Evolutionary conservation across 306 rosid genomes (phyloP), one percentile per base, ranked within the genome.

Genomic region (Vachellia collinsii): DNA sequence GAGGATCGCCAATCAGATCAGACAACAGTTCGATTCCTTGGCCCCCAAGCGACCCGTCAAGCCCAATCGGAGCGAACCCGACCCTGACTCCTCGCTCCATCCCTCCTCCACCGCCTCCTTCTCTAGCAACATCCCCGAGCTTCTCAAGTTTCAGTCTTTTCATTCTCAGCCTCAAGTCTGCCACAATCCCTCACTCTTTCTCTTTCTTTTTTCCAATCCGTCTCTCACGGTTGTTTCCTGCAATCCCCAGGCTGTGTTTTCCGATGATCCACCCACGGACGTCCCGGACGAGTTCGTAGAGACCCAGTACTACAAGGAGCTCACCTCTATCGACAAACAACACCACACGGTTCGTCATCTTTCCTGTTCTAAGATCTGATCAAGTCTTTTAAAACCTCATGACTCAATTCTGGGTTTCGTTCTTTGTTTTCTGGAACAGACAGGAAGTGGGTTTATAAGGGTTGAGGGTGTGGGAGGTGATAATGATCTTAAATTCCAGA

Each of bases 51-150:
- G 76, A 47, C 61, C 61, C 44, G 3, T 23, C 79, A 91, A 93
- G 50, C 98, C 98, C 65, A 90, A 72, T 75, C 68, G 98, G 75
- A 93, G 98, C 78, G 97, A 91, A 39, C 85, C 97, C 34, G 91
- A 87, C 44, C 10, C 85, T 10, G 37, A 58, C 4, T 4, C 67
- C 25, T 19, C 0, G 0, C 19, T 38, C 4, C 23, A 62, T 66
- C 80, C 50, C 41, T 29, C 65, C 44, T 22, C 76, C 82, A 4
- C 74, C 54, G 2, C 74, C 54, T 1, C 25, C 77, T 39, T 72
- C 4, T 20, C 39, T 23, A 36, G 78, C 7, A 14, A 63, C 22
- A 85, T 91, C 29, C 94, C 94, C 0, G 98, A 93, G 81, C 86
- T 90, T 19, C 42, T 86, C 79, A 93, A 86, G 75, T 70, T 91